phyloP scores from a whole-genome alignment of 345 rosid species.

The Moricandia moricandioides region DNA sequence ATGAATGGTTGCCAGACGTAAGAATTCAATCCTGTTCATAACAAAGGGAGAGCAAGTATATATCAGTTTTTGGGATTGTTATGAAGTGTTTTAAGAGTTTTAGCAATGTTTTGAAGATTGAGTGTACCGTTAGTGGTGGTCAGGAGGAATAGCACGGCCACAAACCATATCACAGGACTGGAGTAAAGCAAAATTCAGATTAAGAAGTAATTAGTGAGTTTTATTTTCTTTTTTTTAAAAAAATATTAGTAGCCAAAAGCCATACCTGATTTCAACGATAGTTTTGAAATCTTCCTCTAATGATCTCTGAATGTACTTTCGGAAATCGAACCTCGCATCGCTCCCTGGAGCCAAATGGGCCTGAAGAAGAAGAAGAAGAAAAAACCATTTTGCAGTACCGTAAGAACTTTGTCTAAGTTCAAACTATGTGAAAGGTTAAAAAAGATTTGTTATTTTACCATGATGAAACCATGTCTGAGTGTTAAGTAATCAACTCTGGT shows the following conservation, averaged over 20 bases:
- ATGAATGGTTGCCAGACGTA: conserved; percentile 83
- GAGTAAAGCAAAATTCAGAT: background rate
- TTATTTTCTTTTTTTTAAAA: background rate
- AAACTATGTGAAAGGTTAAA: background rate
- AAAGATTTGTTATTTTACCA: conserved; percentile 38
- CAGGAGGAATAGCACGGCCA: conserved; percentile 71
- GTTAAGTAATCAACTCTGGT: conserved; percentile 89
- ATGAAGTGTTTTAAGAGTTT: background rate
- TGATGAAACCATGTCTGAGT: conserved; percentile 86
- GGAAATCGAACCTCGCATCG: conserved; percentile 61
- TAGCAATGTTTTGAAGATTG: background rate
- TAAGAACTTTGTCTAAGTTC: background rate
- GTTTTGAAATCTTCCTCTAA: conserved; percentile 87
- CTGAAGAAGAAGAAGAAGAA: conserved; percentile 37
- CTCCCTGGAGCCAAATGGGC: conserved; percentile 89
- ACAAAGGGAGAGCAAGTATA: background rate
- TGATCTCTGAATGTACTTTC: conserved; percentile 78
- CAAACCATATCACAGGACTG: conserved; percentile 89
- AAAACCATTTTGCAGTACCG: background rate
- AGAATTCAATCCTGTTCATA: conserved; percentile 66
- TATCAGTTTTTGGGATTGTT: conserved; percentile 4
- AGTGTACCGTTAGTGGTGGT: conserved; percentile 66
- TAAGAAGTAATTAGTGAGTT: background rate
- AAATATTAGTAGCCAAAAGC: background rate
- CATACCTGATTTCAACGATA: conserved; percentile 80